A percentile compares a stretch with the other conserved stretches of the same genome.
phyloP scores from a whole-genome alignment of 2,329 filamentous ascomycete species.

The Colletotrichum lupini region DNA sequence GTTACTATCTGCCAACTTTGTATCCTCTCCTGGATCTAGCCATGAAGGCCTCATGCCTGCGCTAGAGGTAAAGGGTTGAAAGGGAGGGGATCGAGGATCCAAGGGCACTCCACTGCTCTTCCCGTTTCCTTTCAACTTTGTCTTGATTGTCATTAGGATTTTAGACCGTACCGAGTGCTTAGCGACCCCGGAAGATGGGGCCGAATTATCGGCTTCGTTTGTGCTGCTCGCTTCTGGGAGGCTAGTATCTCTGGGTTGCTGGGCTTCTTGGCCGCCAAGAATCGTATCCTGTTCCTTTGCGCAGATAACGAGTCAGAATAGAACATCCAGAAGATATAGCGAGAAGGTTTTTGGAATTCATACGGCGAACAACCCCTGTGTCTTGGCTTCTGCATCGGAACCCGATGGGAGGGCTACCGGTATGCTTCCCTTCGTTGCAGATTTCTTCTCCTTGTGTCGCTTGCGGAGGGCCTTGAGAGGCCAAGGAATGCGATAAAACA shows the following conservation, averaged over 20 bases:
- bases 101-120: neutral
- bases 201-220: neutral
- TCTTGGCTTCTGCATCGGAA: neutral
- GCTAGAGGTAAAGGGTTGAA: neutral
- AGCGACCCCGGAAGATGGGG: neutral
- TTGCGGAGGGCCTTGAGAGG: neutral
- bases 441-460: neutral
- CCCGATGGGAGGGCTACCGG: neutral
- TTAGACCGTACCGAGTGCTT: neutral
- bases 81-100: neutral
- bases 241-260: neutral
- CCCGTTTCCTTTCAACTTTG: neutral
- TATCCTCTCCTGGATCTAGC: too few relatives aligned
- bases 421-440: neutral
- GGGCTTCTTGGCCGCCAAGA: neutral
- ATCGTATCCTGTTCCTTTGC: too few relatives aligned
- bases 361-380: neutral
- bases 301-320: too few relatives aligned
- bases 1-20: neutral
- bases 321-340: too few relatives aligned
- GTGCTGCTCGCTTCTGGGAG: neutral
- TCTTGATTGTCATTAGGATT: neutral
- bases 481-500: neutral
- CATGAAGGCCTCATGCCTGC: neutral
- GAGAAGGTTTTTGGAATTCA: too few relatives aligned